Evolutionary conservation across 495 filamentous ascomycete species (phyloP).

Genomic region (Antarctomyces pellizariae): DNA sequence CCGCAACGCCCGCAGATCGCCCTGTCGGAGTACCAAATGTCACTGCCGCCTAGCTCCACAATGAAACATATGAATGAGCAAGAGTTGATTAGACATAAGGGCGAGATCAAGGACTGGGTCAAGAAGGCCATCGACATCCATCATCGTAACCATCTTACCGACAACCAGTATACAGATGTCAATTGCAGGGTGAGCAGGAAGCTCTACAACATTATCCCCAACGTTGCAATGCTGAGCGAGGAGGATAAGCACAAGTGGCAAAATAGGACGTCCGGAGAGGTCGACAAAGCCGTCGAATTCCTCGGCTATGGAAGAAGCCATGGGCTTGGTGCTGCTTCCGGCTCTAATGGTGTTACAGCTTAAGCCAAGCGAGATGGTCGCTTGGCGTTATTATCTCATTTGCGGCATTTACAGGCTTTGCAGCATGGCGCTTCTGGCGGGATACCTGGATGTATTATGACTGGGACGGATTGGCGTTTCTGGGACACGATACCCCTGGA

Average conservation of each 20-base stretch:
- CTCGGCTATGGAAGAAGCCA: conserved; percentile 2
- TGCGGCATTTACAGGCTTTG: neutral
- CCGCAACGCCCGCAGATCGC: conserved; percentile 1
- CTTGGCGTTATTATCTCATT: too few species aligned
- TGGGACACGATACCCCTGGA: conserved; percentile 3
- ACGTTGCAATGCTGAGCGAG: conserved; percentile 29
- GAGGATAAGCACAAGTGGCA: conserved; percentile 38
- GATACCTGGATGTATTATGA: neutral
- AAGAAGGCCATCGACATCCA: conserved; percentile 51
- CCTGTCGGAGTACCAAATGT: too few species aligned
- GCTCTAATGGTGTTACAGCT: neutral
- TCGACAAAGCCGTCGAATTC: conserved; percentile 34
- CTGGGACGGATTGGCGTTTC: neutral
- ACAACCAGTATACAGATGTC: conserved; percentile 70
- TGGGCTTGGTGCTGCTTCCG: neutral
- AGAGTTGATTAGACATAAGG: too few species aligned
- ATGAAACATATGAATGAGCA: too few species aligned
- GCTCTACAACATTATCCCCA: conserved; percentile 61
- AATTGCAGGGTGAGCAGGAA: conserved; percentile 63
- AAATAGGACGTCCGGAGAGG: conserved; percentile 46
- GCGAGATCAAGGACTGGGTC: conserved; percentile 64
- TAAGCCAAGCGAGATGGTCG: neutral
- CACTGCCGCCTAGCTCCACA: too few species aligned
- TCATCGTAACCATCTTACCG: conserved; percentile 46
- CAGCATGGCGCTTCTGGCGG: neutral